These are phyloP conservation scores for Teratosphaeria destructans DNA, from an alignment of 2,329 filamentous ascomycete species.

Conservation along the genomic window DNA sequence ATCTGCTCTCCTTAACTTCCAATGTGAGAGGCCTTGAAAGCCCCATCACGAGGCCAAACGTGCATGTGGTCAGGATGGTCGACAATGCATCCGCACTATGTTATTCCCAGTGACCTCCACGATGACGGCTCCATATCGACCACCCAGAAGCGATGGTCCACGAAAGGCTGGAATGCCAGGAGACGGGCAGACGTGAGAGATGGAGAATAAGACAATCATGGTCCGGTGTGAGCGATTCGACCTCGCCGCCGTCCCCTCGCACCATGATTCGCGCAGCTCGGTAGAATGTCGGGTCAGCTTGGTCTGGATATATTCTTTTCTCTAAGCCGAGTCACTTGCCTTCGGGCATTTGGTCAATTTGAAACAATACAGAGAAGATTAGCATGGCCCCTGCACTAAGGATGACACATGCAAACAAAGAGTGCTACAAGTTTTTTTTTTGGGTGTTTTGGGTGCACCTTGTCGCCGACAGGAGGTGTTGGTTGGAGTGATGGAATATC, in stretches of 20 bases:
- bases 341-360: conserved; percentile 50
- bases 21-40: too few relatives aligned
- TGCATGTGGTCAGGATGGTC: too few relatives aligned
- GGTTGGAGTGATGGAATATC: not conserved
- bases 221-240: not conserved
- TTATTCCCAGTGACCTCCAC: too few relatives aligned
- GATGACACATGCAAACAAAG: conserved; percentile 85
- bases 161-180: not conserved
- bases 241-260: not conserved
- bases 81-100: too few relatives aligned
- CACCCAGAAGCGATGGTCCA: not conserved
- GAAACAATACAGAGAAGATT: conserved; percentile 40
- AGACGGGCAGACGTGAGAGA: not conserved
- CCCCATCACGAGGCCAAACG: too few relatives aligned
- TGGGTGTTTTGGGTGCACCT: not conserved
- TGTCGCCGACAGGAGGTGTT: too few relatives aligned
- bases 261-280: not conserved
- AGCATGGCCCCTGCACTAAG: conserved; percentile 65
- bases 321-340: not conserved
- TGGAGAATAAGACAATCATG: not conserved
- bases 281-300: not conserved
- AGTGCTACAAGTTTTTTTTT: conserved; percentile 63
- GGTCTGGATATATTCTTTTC: not conserved
- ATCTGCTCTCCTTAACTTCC: not conserved
- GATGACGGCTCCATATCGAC: not conserved